Base-by-base conservation (phyloP, 2,329 filamentous ascomycete species). In the Aspergillus niger region DNA sequence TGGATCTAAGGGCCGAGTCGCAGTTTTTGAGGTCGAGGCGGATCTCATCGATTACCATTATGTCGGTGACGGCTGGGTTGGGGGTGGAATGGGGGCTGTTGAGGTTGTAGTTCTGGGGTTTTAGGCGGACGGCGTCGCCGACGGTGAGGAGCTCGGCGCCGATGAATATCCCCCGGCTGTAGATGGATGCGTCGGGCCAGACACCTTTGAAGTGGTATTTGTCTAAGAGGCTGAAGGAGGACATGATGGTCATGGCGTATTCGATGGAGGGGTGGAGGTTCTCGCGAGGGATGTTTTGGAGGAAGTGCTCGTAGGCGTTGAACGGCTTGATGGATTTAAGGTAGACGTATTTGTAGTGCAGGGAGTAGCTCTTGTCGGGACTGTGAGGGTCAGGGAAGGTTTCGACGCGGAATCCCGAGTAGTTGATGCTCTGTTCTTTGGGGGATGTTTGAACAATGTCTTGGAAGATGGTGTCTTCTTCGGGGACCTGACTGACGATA, bases 401-500 rank as follows among this genome's bases (percentile, higher is more conserved):
- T 65, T 88, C 85, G 1, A 88, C 76, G 0, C 85, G 81, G 59
- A 85, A 83, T 0, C 85, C 85, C 26, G 81, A 81, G 59, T 80
- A 80, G 57, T 80, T 83, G 11, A 85, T 70, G 11, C 73, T 77
- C 36, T 68, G 74, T 38, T 73, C 66, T 50, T 81, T 80, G 0
- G 72, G 55, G 2, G 77, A 72, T 11, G 79, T 70, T 3, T 73
- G 65, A 22, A 77, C 68, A 2, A 86, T 71, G 59, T 86, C 83
- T n/a, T 80, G 74, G 15, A 80, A 72, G 8, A 73, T 69, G 1
- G 72, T 67, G 0, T 78, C 67, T 24, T 82, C 80, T 1, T 76
- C 72, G 0, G 85, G 80, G 3, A 77, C 72, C 67, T 87, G 81
- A 1, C 81, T 80, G 10, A 88, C 74, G 0, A 86, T 75, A 1